phyloP scores from a whole-genome alignment of 257 asterid species.

The Capsicum chinense region DNA sequence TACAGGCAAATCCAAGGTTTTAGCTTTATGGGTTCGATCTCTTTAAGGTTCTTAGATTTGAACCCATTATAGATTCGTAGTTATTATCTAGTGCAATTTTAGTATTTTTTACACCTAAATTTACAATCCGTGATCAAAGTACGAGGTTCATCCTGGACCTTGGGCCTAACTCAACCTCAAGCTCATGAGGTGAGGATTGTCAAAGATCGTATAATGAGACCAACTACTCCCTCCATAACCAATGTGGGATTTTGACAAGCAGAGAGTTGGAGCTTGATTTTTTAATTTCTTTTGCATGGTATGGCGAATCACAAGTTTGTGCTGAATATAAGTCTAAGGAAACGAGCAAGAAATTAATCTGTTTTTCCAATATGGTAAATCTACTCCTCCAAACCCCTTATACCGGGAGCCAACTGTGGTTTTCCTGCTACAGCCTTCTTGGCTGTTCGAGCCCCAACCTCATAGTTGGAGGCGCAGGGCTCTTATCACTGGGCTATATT shows the following conservation, averaged over 20 bases:
- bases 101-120: background rate
- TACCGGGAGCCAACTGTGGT: background rate
- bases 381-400: background rate
- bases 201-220: background rate
- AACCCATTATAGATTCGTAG: background rate
- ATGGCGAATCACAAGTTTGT: background rate
- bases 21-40: background rate
- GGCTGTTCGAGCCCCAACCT: background rate
- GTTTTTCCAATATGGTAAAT: background rate
- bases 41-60: background rate
- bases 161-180: conserved; percentile 16
- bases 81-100: background rate
- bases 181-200: background rate
- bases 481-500: background rate
- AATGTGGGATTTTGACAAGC: background rate
- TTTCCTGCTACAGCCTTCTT: background rate
- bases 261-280: background rate
- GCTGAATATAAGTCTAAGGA: background rate
- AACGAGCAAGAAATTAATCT: conserved; percentile 1
- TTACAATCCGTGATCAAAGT: background rate
- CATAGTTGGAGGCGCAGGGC: background rate
- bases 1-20: background rate
- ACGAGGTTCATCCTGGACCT: background rate
- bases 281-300: background rate
- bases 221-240: background rate